phyloP scores from a whole-genome alignment of 331 rosid genomes.

The Rosa hybrid region DNA sequence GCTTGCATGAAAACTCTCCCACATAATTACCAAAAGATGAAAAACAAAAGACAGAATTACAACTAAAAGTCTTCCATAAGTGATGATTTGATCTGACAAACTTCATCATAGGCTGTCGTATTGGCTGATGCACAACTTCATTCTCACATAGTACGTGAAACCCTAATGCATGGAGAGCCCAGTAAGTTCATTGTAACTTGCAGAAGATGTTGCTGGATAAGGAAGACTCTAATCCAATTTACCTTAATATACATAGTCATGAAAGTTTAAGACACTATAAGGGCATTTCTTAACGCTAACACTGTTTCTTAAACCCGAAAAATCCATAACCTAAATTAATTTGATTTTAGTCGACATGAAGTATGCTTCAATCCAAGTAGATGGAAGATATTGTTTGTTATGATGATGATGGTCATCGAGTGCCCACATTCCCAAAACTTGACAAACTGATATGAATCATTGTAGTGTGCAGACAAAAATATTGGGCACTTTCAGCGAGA shows the following conservation, averaged over 20 bases:
- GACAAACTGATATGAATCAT: slow-evolving; percentile 20
- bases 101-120: no score
- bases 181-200: slow-evolving; percentile 22
- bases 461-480: slow-evolving; percentile 1
- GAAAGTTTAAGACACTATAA: not conserved
- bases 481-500: no score
- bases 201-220: slow-evolving; percentile 15
- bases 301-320: not conserved
- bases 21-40: no score
- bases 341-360: slow-evolving; percentile 19
- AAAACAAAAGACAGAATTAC: no score
- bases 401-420: not conserved
- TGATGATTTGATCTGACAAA: no score
- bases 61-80: no score
- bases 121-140: not conserved
- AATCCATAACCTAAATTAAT: not conserved
- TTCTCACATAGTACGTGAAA: not conserved
- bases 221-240: slow-evolving; percentile 1
- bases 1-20: no score
- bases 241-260: not conserved
- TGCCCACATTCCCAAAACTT: slow-evolving; percentile 17
- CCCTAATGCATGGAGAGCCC: slow-evolving; percentile 5
- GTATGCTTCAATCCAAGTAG: slow-evolving; percentile 17
- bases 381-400: not conserved
- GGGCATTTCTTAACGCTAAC: not conserved